Base-by-base conservation (phyloP, 306 rosid species). In the Vigna unguiculata region DNA sequence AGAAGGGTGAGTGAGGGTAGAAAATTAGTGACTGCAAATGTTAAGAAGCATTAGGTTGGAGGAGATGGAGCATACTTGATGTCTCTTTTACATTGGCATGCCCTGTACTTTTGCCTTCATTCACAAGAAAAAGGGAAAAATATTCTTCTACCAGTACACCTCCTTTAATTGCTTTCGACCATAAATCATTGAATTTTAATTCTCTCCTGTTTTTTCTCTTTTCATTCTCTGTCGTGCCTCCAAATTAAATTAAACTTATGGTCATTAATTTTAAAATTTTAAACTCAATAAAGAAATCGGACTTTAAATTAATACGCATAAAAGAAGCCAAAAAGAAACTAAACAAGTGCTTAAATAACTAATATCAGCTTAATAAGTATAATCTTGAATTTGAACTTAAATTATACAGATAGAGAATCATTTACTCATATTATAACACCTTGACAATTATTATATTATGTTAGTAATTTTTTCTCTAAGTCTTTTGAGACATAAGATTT, bases 1-100 rank as follows among this genome's bases (percentile, higher is more conserved):
- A 30, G 58, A 13, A 69, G 58, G 69, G 65, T 6, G 54, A 63
- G 76, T 47, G 32, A 65, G 17, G 34, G 25, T 10, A 36, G 45
- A 77, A 74, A 52, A 13, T 24, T 60, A 47, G 30, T 28, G 7
- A 13, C 45, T 22, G 74, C 43, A 25, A 28, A 28, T 28, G 30
- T 28, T 4, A 28, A 3, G 30, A 4, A 28, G 4, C 30, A 25
- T 25, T 25, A 14, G 20, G 24, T 7, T 72, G 12, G 28, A 40
- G 41, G 43, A 38, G 17, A 49, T 49, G 45, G 24, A 28, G 8
- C 57, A 25, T 28, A 15, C 9, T 17, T 17, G 17, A 43, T 0
- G n/a, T 16, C 6, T 72, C 24, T 43, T 54, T 40, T 5, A 22
- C 65, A 21, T 1, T 54, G 65, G n/a, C 38, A 71, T 17, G 63